Evolutionary conservation across 176 grass and related monocot species (phyloP).

Genomic region (Phoenix roebelenii): DNA sequence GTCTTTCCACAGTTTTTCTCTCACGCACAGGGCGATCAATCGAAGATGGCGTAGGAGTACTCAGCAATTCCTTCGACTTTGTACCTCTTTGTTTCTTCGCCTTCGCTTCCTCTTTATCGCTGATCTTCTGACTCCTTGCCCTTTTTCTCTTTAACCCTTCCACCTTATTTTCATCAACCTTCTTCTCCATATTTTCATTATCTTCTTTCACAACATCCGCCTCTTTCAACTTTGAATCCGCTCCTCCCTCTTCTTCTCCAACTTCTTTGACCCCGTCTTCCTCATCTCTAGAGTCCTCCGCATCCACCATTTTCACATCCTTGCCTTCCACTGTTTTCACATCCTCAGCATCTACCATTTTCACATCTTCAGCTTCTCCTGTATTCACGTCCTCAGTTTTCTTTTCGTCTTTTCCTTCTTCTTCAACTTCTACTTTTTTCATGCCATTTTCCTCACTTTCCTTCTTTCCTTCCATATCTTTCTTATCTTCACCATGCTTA

Average conservation of each 20-base stretch:
- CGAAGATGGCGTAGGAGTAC: slow-evolving; percentile 35
- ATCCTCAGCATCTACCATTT: slow-evolving; percentile 21
- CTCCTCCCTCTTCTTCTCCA: slow-evolving; percentile 8
- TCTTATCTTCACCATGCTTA: slow-evolving; percentile 17
- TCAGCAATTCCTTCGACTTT: slow-evolving; percentile 44
- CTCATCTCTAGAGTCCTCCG: background rate
- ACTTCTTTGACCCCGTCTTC: slow-evolving; percentile 3
- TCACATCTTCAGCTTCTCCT: background rate
- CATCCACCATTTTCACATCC: slow-evolving; percentile 10
- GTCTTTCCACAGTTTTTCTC: slow-evolving; percentile 94
- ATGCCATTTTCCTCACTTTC: slow-evolving; percentile 29
- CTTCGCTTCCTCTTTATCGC: slow-evolving; percentile 47
- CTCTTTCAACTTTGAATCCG: background rate
- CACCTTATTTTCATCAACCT: background rate
- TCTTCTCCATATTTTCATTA: slow-evolving; percentile 2
- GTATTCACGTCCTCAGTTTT: background rate
- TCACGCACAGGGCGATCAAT: slow-evolving; percentile 82
- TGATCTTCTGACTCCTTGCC: slow-evolving; percentile 33
- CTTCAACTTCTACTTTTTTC: slow-evolving; percentile 4
- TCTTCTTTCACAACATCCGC: background rate
- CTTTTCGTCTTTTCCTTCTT: background rate
- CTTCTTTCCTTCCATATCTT: background rate
- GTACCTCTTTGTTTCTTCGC: slow-evolving; percentile 34
- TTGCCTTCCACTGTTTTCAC: slow-evolving; percentile 27
- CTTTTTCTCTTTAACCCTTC: slow-evolving; percentile 46